Percentiles rank a stretch among this genome's conserved stretches.
These are phyloP conservation scores for Debaryomyces fabryi DNA, from an alignment of 1,139 yeast genomes.

Conservation along the genomic window DNA sequence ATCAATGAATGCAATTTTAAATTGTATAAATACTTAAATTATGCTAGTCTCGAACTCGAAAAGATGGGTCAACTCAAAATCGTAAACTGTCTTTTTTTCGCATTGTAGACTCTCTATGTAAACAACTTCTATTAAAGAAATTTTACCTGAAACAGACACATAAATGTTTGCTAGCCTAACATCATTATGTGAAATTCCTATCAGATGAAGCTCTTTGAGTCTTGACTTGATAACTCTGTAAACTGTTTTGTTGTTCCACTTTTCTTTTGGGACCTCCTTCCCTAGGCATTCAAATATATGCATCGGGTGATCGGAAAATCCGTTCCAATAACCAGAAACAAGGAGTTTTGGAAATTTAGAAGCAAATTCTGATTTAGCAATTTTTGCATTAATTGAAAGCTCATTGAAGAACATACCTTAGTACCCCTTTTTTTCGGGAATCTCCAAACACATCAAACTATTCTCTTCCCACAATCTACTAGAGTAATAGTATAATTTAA, in stretches of 20 bases:
- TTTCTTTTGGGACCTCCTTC: background rate
- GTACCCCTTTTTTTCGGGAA: background rate
- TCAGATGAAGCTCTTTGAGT: slow-evolving; percentile 5
- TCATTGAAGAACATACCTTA: slow-evolving; percentile 8
- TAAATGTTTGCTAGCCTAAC: slow-evolving; percentile 2
- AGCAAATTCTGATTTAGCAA: slow-evolving; percentile 8
- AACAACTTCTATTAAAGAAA: slow-evolving; percentile 3
- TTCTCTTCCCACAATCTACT: background rate
- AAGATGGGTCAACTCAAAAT: too few relatives aligned
- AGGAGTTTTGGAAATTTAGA: slow-evolving; percentile 10
- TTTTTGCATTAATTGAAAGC: slow-evolving; percentile 6
- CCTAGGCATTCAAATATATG: slow-evolving; percentile 8
- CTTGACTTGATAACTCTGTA: slow-evolving; percentile 3
- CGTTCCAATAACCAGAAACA: slow-evolving; percentile 8
- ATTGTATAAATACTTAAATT: too few relatives aligned
- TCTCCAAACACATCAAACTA: background rate
- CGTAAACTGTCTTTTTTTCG: too few relatives aligned
- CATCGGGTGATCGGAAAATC: slow-evolving; percentile 7
- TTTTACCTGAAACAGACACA: slow-evolving; percentile 5
- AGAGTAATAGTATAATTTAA: slow-evolving; percentile 6
- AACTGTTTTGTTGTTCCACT: slow-evolving; percentile 2
- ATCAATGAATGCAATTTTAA: too few relatives aligned
- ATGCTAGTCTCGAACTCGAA: too few relatives aligned
- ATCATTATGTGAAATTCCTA: slow-evolving; percentile 6
- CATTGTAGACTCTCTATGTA: too few relatives aligned